Percentiles rank a stretch among this genome's conserved stretches.
These are phyloP conservation scores for Aspergillus ochraceus DNA, from an alignment of 2,329 filamentous ascomycete genomes.

Conservation along the genomic window DNA sequence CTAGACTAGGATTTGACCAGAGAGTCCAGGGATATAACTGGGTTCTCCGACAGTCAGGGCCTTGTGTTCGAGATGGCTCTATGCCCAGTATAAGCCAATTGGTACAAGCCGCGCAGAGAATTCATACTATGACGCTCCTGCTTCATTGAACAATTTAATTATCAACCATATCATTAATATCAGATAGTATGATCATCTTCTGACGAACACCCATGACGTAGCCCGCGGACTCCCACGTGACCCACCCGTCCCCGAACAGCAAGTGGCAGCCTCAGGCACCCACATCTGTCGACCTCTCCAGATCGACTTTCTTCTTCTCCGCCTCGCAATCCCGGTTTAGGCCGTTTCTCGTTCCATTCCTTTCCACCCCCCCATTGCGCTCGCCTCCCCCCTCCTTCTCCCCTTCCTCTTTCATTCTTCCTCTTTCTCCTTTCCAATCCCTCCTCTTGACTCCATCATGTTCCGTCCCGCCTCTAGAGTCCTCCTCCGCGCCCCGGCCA, in stretches of 20 bases:
- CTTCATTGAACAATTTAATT: no score
- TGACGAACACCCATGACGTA: not conserved
- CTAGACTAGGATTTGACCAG: no score
- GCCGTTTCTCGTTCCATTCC: not conserved
- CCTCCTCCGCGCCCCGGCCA: slow-evolving; percentile 39
- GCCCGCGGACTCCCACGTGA: not conserved
- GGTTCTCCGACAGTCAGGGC: no score
- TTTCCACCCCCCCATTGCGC: not conserved
- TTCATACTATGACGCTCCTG: no score
- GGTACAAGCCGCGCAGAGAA: no score
- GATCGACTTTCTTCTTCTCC: not conserved
- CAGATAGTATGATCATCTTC: no score
- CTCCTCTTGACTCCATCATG: slow-evolving; percentile 40
- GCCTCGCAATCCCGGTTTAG: not conserved
- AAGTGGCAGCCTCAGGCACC: not conserved
- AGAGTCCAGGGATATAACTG: no score
- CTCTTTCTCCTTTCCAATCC: slow-evolving; percentile 2
- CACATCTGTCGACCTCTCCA: not conserved
- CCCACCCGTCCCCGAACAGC: not conserved
- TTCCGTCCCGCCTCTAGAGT: slow-evolving; percentile 53
- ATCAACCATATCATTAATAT: no score
- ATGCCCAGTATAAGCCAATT: no score
- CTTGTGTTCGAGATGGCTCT: no score
- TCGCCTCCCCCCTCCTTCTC: not conserved
- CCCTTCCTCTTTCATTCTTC: not conserved